Evolutionary conservation across 2,329 filamentous ascomycete genomes (phyloP).

Genomic region (Apiospora malaysiana): DNA sequence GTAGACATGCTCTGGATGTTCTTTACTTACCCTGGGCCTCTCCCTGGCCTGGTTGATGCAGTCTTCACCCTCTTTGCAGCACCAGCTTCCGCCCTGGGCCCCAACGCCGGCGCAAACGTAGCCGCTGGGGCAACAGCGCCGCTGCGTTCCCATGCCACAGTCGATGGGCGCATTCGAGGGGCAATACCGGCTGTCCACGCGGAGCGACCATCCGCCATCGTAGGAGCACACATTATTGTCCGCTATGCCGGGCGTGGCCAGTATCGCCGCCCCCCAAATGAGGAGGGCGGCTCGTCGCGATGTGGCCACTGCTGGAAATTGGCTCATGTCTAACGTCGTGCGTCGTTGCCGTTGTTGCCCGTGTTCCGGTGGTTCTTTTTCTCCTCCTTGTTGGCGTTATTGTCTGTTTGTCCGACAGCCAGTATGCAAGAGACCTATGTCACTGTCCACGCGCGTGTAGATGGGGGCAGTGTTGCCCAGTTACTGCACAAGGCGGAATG

Average conservation of each 20-base stretch:
- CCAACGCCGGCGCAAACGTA: conserved; percentile 14
- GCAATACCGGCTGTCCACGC: not conserved
- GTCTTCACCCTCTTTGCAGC: conserved; percentile 14
- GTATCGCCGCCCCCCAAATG: not conserved
- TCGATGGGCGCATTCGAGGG: conserved; percentile 7
- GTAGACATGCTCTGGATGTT: not conserved
- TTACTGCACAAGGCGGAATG: not conserved
- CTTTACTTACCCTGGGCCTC: not conserved
- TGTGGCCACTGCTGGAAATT: not conserved
- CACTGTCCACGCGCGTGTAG: not conserved
- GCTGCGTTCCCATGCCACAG: not conserved
- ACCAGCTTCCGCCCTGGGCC: not conserved
- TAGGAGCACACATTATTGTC: not conserved
- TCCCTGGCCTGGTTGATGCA: not conserved
- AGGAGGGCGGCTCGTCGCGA: not conserved
- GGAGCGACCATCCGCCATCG: conserved; percentile 12
- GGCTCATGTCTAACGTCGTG: not conserved
- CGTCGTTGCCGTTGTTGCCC: not conserved
- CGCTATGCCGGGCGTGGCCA: not conserved
- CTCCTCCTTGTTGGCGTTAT: not conserved
- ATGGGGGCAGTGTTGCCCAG: not conserved
- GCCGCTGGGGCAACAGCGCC: not conserved
- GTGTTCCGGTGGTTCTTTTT: not conserved
- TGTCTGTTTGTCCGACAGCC: not conserved
- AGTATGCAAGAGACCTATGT: not conserved